These are phyloP conservation scores for Trypanosomatidae sp. DNA, from an alignment of 208 protist genomes.

Conservation along the genomic window DNA sequence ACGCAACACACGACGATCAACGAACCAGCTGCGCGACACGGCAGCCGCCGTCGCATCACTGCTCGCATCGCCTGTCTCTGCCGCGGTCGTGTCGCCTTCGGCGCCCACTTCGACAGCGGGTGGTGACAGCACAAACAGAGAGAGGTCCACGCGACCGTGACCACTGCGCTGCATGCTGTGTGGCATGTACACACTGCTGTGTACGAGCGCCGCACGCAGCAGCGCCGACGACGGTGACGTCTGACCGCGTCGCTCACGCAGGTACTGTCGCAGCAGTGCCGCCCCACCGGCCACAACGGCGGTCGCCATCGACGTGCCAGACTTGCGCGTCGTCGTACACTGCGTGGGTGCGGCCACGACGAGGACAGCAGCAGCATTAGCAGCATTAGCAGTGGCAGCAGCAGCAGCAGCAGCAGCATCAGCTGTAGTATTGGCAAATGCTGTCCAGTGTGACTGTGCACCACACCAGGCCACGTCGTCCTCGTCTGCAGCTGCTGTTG, in stretches of 20 bases:
- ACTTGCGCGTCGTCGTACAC: conserved; percentile 19
- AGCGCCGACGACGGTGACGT: conserved; percentile 34
- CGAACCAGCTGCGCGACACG: conserved; percentile 10
- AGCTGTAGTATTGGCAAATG: not conserved
- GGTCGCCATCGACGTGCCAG: conserved; percentile 89
- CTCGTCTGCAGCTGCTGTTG: not conserved
- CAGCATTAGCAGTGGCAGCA: no score
- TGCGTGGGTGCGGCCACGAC: no score
- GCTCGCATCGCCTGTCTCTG: not conserved
- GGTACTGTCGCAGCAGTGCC: conserved; percentile 80
- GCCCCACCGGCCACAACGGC: conserved; percentile 53
- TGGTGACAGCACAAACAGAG: conserved; percentile 9
- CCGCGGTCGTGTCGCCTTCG: not conserved
- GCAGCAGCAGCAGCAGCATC: no score
- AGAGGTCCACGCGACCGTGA: conserved; percentile 61
- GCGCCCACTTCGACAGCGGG: not conserved
- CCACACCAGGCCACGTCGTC: not conserved
- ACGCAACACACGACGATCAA: conserved; percentile 15
- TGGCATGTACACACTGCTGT: conserved; percentile 20
- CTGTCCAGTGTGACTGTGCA: conserved; percentile 1
- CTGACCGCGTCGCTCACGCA: conserved; percentile 22
- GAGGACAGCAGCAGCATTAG: no score
- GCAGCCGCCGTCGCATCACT: not conserved
- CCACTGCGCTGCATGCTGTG: conserved; percentile 4
- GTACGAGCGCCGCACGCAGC: conserved; percentile 31